Percentiles rank a stretch among this genome's conserved stretches.
phyloP scores from a whole-genome alignment of 345 rosid species.

The Garcia nutans region DNA sequence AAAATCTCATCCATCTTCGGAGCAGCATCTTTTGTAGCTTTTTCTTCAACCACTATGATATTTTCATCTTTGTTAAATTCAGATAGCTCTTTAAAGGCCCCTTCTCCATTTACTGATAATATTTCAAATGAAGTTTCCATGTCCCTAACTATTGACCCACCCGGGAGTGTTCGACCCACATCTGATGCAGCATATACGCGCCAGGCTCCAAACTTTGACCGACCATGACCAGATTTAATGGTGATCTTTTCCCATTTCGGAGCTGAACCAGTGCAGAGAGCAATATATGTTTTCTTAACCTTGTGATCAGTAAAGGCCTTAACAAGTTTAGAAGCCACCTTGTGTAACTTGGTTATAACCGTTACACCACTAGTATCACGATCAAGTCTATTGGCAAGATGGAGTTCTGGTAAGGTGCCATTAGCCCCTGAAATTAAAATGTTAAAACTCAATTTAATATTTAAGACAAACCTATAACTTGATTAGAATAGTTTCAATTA shows the following conservation, averaged over 20 bases:
- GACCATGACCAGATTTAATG: conserved; percentile 83
- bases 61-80: conserved; percentile 29
- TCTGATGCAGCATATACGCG: conserved; percentile 78
- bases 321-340: conserved; percentile 77
- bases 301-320: conserved; percentile 79
- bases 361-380: conserved; percentile 90
- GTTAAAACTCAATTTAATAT: conserved; percentile 9
- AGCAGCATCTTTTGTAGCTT: conserved; percentile 30
- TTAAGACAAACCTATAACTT: neutral
- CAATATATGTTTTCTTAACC: conserved; percentile 71
- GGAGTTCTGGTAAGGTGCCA: conserved; percentile 44
- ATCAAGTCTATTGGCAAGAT: conserved; percentile 87
- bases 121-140: conserved; percentile 86
- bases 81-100: conserved; percentile 21
- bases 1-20: conserved; percentile 51
- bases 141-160: conserved; percentile 77
- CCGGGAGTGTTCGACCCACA: conserved; percentile 67
- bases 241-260: conserved; percentile 72
- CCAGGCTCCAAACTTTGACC: conserved; percentile 92
- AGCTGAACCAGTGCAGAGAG: conserved; percentile 58
- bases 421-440: conserved; percentile 31
- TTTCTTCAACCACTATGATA: conserved; percentile 45
- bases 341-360: conserved; percentile 80
- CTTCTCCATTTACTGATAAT: conserved; percentile 53
- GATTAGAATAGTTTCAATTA: neutral